Percentiles rank a stretch among this genome's conserved stretches.
These are phyloP conservation scores for Ustilago loliicola DNA, from an alignment of 1,284 basidiomycete genomes.

Conservation along the genomic window DNA sequence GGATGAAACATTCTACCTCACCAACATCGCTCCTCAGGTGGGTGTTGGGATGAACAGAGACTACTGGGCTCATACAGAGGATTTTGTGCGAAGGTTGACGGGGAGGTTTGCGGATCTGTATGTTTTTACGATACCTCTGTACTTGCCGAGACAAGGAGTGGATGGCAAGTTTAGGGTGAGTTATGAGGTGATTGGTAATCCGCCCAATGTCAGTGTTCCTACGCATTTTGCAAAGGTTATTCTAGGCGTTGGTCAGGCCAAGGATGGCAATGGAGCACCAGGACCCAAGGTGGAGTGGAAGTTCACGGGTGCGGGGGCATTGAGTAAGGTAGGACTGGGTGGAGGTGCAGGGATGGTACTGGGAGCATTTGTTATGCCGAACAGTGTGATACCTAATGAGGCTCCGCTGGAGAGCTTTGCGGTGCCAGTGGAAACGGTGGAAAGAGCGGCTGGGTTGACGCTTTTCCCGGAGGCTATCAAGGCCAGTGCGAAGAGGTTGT, in stretches of 20 bases:
- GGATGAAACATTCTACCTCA: constrained; percentile 94
- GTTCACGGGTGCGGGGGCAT: too few relatives aligned
- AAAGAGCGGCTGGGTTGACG: constrained; percentile 88
- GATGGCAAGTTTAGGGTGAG: constrained; percentile 97
- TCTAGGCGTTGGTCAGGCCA: constrained; percentile 73
- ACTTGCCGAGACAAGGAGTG: constrained; percentile 84
- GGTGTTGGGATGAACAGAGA: constrained; percentile 97
- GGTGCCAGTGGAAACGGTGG: constrained; percentile 83
- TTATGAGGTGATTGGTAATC: constrained; percentile 87
- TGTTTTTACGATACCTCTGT: constrained; percentile 97
- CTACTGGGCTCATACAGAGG: constrained; percentile 80
- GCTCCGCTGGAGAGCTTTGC: constrained; percentile 63
- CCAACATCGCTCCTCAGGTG: constrained; percentile 98
- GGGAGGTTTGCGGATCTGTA: constrained; percentile 90
- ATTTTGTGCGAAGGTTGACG: constrained; percentile 92
- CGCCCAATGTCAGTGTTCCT: constrained; percentile 89
- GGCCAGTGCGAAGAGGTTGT: constrained; percentile 84
- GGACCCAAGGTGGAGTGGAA: constrained; percentile 39
- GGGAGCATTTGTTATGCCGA: constrained; percentile 69
- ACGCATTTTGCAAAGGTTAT: constrained; percentile 99
- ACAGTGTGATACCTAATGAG: constrained; percentile 67
- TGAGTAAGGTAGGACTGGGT: constrained; percentile 39
- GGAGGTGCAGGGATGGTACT: constrained; percentile 32
- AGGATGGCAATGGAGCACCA: constrained; percentile 10
- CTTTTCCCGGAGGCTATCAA: constrained; percentile 90